These are phyloP conservation scores for Tripidium arundinaceum DNA, from an alignment of 202 grass and related monocot genomes.

Conservation along the genomic window DNA sequence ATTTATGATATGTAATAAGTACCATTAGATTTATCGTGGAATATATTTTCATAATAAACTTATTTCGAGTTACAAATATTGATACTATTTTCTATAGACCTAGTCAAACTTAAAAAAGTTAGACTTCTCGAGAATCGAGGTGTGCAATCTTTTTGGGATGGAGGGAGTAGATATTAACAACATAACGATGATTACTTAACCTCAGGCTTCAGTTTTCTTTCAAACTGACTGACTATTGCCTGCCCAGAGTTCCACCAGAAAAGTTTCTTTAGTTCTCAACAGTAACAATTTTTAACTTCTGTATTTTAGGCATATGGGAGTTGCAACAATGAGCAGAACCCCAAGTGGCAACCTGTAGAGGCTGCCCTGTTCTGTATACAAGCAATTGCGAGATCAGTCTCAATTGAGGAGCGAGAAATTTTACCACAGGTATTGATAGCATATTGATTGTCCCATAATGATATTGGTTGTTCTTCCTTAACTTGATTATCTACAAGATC, in stretches of 20 bases:
- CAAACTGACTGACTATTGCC: conserved; percentile 11
- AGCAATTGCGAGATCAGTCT: conserved; percentile 83
- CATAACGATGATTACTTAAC: not conserved
- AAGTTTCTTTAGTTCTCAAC: conserved; percentile 1
- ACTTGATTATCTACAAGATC: not conserved
- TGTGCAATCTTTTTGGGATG: not conserved
- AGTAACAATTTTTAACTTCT: conserved; percentile 21
- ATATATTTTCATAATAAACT: no score
- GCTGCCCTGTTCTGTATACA: conserved; percentile 92
- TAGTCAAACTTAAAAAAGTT: no score
- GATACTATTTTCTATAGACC: no score
- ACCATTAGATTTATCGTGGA: no score
- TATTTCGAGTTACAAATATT: no score
- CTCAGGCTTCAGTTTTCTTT: conserved; percentile 11
- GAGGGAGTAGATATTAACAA: not conserved
- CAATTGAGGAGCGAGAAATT: conserved; percentile 75
- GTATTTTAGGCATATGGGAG: conserved; percentile 65
- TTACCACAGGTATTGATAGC: conserved; percentile 66
- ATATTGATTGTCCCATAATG: not conserved
- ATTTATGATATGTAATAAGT: no score
- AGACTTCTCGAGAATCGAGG: no score
- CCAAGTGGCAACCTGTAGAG: conserved; percentile 91
- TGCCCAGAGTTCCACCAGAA: not conserved
- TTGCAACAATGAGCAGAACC: conserved; percentile 41
- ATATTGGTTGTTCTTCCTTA: not conserved